Evolutionary conservation across 257 asterid species (phyloP).

Genomic region (Solanum etuberosum): DNA sequence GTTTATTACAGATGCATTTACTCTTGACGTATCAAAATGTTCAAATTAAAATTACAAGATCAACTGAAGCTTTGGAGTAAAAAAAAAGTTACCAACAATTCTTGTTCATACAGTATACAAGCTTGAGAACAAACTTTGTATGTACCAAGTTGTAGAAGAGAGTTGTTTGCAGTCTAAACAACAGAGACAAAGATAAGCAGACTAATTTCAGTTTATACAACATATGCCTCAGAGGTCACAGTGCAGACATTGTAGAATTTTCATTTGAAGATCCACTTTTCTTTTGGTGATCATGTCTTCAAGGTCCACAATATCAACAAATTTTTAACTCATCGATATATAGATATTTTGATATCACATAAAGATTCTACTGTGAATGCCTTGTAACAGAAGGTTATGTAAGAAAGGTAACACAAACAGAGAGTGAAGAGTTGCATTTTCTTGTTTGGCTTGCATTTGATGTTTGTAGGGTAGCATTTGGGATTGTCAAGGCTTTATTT

Average conservation of each 20-base stretch:
- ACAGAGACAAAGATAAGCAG: too few species aligned
- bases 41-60: neutral
- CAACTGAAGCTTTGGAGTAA: neutral
- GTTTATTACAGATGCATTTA: neutral
- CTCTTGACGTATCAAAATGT: neutral
- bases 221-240: too few species aligned
- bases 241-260: too few species aligned
- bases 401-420: neutral
- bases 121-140: neutral
- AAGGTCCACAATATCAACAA: too few species aligned
- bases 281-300: too few species aligned
- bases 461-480: neutral
- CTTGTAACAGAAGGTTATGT: neutral
- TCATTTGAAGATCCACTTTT: too few species aligned
- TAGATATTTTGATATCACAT: neutral
- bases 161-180: too few species aligned
- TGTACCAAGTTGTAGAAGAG: neutral
- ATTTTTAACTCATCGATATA: too few species aligned
- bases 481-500: too few species aligned
- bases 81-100: neutral
- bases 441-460: neutral
- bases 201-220: too few species aligned
- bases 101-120: neutral
- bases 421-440: neutral
- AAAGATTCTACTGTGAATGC: neutral